These are phyloP conservation scores for Suillus fuscotomentosus DNA, from an alignment of 768 basidiomycete genomes.

Conservation along the genomic window DNA sequence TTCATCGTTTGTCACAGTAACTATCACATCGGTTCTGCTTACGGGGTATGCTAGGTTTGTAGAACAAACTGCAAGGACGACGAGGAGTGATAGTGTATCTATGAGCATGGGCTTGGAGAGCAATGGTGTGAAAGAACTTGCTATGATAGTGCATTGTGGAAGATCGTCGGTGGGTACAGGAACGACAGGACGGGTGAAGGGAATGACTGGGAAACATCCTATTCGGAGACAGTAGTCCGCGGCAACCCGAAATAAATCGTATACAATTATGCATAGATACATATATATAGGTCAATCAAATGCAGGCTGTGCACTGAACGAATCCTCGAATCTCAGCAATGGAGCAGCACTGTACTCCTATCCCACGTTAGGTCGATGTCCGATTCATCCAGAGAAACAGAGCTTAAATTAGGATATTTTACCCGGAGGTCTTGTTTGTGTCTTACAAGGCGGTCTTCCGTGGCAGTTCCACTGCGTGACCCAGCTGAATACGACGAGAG, in stretches of 20 bases:
- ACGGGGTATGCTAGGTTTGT: slow-evolving; percentile 50
- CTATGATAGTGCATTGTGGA: slow-evolving; percentile 61
- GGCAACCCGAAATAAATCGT: not conserved
- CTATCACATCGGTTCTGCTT: slow-evolving; percentile 40
- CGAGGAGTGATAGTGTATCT: slow-evolving; percentile 28
- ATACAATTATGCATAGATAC: not conserved
- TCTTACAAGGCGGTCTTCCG: not conserved
- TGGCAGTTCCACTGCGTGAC: not conserved
- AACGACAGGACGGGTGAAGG: slow-evolving; percentile 18
- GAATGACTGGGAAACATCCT: slow-evolving; percentile 14
- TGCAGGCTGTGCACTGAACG: not conserved
- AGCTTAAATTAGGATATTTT: slow-evolving; percentile 5
- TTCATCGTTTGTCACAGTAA: slow-evolving; percentile 47
- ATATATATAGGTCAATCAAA: not conserved
- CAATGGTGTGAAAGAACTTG: slow-evolving; percentile 58
- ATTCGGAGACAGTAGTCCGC: not conserved
- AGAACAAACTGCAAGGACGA: slow-evolving; percentile 42
- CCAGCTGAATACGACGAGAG: not conserved
- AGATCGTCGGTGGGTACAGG: slow-evolving; percentile 47
- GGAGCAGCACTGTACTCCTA: not conserved
- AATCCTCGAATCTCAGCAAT: not conserved
- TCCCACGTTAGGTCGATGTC: slow-evolving; percentile 6
- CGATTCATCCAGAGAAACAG: slow-evolving; percentile 4
- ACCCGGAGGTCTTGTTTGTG: not conserved
- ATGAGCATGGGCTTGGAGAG: slow-evolving; percentile 39